These are phyloP conservation scores for Neurospora sp. DNA, from an alignment of 2,329 filamentous ascomycete species.

Conservation along the genomic window DNA sequence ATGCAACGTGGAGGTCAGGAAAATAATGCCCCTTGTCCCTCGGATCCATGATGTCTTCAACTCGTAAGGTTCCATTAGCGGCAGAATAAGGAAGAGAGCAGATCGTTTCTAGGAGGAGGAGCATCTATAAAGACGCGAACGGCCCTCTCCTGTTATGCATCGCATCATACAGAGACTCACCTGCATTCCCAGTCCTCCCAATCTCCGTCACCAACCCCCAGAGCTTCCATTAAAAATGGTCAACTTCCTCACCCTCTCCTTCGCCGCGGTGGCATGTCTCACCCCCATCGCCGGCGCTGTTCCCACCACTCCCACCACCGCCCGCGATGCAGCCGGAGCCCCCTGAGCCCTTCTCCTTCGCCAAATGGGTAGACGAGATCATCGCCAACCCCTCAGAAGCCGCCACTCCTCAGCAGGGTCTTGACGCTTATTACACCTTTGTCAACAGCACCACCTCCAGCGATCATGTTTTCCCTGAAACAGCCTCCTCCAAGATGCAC, in stretches of 20 bases:
- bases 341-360: background rate
- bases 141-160: background rate
- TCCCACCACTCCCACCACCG: background rate
- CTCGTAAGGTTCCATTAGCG: background rate
- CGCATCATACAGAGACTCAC: too few species aligned
- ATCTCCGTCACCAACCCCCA: too few species aligned
- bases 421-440: background rate
- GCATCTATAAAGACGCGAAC: background rate
- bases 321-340: background rate
- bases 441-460: background rate
- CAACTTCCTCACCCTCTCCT: background rate
- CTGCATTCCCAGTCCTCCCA: too few species aligned
- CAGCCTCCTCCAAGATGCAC: background rate
- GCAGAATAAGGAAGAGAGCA: background rate
- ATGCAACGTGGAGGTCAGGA: too few species aligned
- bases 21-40: background rate
- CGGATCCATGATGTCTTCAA: background rate
- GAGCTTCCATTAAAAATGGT: background rate
- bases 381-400: background rate
- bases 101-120: background rate
- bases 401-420: background rate
- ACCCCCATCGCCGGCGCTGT: background rate
- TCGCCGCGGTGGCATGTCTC: background rate
- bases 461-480: background rate
- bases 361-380: background rate